A percentile compares a stretch with the other conserved stretches of the same genome.
Evolutionary conservation across 1,284 basidiomycete species (phyloP).

Genomic region (Malassezia restricta): DNA sequence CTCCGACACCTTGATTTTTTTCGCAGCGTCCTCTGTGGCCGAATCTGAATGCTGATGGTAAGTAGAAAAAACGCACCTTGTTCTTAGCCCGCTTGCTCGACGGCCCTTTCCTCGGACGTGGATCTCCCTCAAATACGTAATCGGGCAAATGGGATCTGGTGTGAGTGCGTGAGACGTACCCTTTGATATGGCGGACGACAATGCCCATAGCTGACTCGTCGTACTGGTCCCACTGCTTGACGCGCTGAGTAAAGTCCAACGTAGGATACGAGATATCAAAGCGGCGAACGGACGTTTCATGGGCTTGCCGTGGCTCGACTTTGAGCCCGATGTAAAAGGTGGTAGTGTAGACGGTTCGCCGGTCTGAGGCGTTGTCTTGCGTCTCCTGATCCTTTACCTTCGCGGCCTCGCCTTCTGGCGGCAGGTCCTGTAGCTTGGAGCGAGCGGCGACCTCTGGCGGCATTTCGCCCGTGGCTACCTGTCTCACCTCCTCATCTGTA

Average conservation of each 20-base stretch:
- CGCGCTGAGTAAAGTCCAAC: conserved; percentile 84
- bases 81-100: conserved; percentile 60
- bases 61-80: neutral
- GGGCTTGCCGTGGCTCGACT: conserved; percentile 70
- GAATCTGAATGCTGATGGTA: no score
- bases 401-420: conserved; percentile 25
- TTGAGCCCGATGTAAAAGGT: conserved; percentile 93
- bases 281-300: conserved; percentile 50
- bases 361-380: conserved; percentile 46
- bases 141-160: conserved; percentile 62
- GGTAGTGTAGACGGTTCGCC: conserved; percentile 72
- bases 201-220: conserved; percentile 89
- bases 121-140: conserved; percentile 65
- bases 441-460: conserved; percentile 37
- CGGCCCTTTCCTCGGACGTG: conserved; percentile 58
- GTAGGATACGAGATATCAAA: conserved; percentile 96
- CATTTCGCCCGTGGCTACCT: conserved; percentile 35
- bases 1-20: no score
- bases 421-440: conserved; percentile 31
- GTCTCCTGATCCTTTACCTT: conserved; percentile 24
- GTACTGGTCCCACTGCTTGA: conserved; percentile 91
- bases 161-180: conserved; percentile 49
- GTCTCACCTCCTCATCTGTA: conserved; percentile 56
- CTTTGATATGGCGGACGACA: conserved; percentile 81
- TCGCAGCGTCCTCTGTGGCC: no score